These are phyloP conservation scores for Russula sp. DNA, from an alignment of 768 basidiomycete species.

Conservation along the genomic window DNA sequence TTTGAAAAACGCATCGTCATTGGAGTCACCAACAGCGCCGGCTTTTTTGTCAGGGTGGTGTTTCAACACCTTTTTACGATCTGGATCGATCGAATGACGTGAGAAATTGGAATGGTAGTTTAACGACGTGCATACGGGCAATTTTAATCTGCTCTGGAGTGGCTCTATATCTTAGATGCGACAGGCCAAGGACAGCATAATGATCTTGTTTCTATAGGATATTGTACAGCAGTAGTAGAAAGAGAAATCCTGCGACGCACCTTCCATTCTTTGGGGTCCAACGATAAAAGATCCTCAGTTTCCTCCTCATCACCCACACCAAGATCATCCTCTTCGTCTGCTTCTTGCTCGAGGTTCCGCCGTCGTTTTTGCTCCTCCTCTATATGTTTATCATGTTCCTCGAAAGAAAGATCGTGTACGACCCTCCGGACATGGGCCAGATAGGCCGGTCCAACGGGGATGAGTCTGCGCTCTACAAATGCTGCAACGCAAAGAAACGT, in stretches of 20 bases:
- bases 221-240: background rate
- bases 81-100: slow-evolving; percentile 35
- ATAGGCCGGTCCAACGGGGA: slow-evolving; percentile 87
- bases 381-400: slow-evolving; percentile 68
- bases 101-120: background rate
- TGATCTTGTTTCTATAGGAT: slow-evolving; percentile 87
- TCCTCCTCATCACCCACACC: slow-evolving; percentile 93
- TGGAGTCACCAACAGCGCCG: slow-evolving; percentile 64
- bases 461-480: slow-evolving; percentile 46
- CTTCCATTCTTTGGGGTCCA: slow-evolving; percentile 99
- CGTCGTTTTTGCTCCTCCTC: slow-evolving; percentile 48
- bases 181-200: slow-evolving; percentile 93
- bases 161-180: slow-evolving; percentile 81
- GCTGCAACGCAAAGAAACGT: slow-evolving; percentile 27
- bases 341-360: slow-evolving; percentile 43
- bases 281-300: slow-evolving; percentile 52
- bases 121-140: slow-evolving; percentile 74
- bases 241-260: slow-evolving; percentile 35
- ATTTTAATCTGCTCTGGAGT: slow-evolving; percentile 91
- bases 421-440: slow-evolving; percentile 75
- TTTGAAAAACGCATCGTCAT: slow-evolving; percentile 99
- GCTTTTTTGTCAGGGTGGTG: slow-evolving; percentile 97
- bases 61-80: slow-evolving; percentile 96
- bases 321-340: slow-evolving; percentile 68
- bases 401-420: slow-evolving; percentile 71